phyloP scores from a whole-genome alignment of 345 rosid genomes.

The Mallotus nudiflorus region DNA sequence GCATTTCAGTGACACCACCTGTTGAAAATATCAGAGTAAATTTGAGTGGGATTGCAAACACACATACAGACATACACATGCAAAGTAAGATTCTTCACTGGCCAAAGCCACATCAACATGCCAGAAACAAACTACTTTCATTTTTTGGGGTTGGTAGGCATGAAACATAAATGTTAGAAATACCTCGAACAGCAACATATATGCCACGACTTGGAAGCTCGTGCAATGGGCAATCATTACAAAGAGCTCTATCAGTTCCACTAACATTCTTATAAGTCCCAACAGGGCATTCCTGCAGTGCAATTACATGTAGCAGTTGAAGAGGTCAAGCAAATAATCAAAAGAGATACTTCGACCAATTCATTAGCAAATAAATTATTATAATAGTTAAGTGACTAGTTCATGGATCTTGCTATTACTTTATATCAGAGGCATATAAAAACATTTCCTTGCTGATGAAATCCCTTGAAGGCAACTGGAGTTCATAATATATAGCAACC shows the following conservation, averaged over 20 bases:
- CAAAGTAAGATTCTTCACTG: not conserved
- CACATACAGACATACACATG: not conserved
- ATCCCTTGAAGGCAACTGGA: not conserved
- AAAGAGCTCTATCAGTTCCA: slow-evolving; percentile 71
- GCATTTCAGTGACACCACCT: slow-evolving; percentile 86
- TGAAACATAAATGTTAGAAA: not conserved
- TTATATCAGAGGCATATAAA: not conserved
- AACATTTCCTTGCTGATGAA: not conserved
- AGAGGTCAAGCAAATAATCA: not conserved
- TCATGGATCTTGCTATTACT: not conserved
- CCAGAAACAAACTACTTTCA: not conserved
- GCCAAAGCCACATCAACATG: slow-evolving; percentile 1
- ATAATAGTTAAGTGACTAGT: not conserved
- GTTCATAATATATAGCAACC: not conserved
- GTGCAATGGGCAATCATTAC: slow-evolving; percentile 56
- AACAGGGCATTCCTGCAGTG: slow-evolving; percentile 84
- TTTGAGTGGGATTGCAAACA: slow-evolving; percentile 15
- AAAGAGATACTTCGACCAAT: not conserved
- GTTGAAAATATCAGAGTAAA: slow-evolving; percentile 16
- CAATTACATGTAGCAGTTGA: not conserved
- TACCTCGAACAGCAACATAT: slow-evolving; percentile 68
- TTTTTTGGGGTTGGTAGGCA: not conserved
- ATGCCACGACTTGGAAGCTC: slow-evolving; percentile 80
- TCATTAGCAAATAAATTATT: not conserved
- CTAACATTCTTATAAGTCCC: slow-evolving; percentile 83